Evolutionary conservation across 2,329 filamentous ascomycete species (phyloP).

Genomic region (Cladosporium sp.): DNA sequence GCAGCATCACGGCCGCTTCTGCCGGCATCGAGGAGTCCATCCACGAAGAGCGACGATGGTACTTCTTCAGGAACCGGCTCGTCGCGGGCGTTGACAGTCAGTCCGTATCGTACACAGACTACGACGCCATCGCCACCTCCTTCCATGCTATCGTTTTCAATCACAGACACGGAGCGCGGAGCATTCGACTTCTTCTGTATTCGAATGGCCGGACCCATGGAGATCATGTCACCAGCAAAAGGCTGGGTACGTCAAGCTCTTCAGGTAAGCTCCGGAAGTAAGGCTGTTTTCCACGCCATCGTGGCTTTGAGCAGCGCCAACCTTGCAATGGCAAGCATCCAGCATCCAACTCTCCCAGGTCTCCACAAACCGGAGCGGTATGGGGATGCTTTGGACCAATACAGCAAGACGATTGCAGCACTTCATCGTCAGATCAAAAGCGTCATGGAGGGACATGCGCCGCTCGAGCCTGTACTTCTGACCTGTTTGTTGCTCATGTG

Average conservation of each 20-base stretch:
- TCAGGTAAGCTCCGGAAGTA: conserved; percentile 1
- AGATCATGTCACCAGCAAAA: conserved; percentile 9
- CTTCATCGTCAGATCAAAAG: conserved; percentile 2
- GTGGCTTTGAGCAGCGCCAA: conserved; percentile 10
- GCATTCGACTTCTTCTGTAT: conserved; percentile 16
- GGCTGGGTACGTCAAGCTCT: conserved; percentile 12
- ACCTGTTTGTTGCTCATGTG: conserved; percentile 14
- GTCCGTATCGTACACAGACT: not conserved
- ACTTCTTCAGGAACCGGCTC: not conserved
- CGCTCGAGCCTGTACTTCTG: conserved; percentile 9
- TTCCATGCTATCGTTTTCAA: not conserved
- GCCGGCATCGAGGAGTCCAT: conserved; percentile 11
- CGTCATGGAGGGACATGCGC: not conserved
- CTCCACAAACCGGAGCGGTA: not conserved
- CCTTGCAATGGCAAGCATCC: conserved; percentile 6
- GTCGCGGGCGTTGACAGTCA: not conserved
- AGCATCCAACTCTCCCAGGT: not conserved
- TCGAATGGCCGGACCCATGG: conserved; percentile 6
- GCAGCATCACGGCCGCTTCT: conserved; percentile 8
- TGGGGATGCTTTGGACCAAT: conserved; percentile 1
- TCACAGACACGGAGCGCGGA: conserved; percentile 1
- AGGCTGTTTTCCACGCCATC: conserved; percentile 16
- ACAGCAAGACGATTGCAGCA: conserved; percentile 9
- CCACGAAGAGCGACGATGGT: not conserved
- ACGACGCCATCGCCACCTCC: not conserved